Conservation (phyloP, 441 rosid species). For the Euphorbia schlechtendalii region DNA sequence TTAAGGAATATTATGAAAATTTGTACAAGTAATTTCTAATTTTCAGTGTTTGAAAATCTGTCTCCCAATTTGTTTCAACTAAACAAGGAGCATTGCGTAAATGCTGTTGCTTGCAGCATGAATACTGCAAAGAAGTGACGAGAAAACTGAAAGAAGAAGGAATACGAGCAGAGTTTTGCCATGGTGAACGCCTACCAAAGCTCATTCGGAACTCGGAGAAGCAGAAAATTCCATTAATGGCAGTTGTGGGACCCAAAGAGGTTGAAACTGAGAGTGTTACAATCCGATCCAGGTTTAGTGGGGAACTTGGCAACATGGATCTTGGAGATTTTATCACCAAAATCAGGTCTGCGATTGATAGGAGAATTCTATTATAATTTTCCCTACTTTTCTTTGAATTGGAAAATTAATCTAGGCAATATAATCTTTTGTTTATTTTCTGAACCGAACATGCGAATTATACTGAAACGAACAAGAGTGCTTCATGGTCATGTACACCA, state of each 20-base stretch:
- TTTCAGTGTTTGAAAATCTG: too few species aligned
- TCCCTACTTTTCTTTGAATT: neutral
- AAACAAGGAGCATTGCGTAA: neutral
- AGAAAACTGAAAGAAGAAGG: constrained; percentile 49
- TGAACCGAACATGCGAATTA: too few species aligned
- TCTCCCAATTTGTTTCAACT: too few species aligned
- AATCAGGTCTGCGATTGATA: constrained; percentile 46
- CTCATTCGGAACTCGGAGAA: constrained; percentile 88
- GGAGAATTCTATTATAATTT: constrained; percentile 35
- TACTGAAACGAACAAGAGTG: too few species aligned
- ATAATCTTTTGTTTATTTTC: too few species aligned
- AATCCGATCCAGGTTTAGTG: constrained; percentile 69
- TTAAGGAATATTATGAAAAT: too few species aligned
- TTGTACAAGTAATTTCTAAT: too few species aligned
- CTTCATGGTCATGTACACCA: too few species aligned
- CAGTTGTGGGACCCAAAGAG: constrained; percentile 86
- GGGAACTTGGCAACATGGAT: constrained; percentile 67
- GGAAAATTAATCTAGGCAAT: neutral
- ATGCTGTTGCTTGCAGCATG: constrained; percentile 36
- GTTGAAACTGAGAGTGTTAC: constrained; percentile 63
- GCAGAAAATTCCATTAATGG: constrained; percentile 87
- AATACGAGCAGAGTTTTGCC: constrained; percentile 68
- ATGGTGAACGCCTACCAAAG: constrained; percentile 85
- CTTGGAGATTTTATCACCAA: constrained; percentile 57
- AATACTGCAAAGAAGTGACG: constrained; percentile 56